phyloP scores from a whole-genome alignment of 106 monocot species.

The Platanthera zijinensis region DNA sequence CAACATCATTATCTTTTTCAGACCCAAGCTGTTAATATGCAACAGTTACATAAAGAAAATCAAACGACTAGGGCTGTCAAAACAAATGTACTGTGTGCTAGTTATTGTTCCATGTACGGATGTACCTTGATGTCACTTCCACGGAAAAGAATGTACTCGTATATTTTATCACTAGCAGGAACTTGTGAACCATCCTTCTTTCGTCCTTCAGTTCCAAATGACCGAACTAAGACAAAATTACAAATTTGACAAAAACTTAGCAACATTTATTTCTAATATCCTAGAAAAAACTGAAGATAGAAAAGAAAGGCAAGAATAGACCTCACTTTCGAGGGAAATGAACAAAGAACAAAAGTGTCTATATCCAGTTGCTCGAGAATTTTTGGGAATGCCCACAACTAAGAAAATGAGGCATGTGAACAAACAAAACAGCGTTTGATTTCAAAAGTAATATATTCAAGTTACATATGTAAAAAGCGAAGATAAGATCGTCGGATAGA shows the following conservation, averaged over 20 bases:
- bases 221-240: conserved; percentile 34
- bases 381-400: not conserved
- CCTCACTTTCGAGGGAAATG: not conserved
- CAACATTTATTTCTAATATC: not conserved
- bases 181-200: conserved; percentile 83
- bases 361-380: not conserved
- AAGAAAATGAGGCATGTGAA: not conserved
- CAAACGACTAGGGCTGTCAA: not conserved
- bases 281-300: not conserved
- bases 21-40: not conserved
- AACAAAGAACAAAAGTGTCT: not conserved
- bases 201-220: conserved; percentile 81
- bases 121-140: conserved; percentile 82
- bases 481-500: too few species aligned
- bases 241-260: conserved; percentile 13
- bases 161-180: conserved; percentile 65
- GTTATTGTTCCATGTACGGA: not conserved
- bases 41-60: not conserved
- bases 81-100: not conserved
- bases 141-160: conserved; percentile 71
- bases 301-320: not conserved
- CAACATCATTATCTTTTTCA: not conserved
- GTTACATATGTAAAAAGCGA: not conserved
- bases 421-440: not conserved
- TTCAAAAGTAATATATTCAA: not conserved